Percentiles rank a stretch among this genome's conserved stretches.
Conservation (phyloP, 164 flowering plant genomes). For the Akebia trifoliata region DNA sequence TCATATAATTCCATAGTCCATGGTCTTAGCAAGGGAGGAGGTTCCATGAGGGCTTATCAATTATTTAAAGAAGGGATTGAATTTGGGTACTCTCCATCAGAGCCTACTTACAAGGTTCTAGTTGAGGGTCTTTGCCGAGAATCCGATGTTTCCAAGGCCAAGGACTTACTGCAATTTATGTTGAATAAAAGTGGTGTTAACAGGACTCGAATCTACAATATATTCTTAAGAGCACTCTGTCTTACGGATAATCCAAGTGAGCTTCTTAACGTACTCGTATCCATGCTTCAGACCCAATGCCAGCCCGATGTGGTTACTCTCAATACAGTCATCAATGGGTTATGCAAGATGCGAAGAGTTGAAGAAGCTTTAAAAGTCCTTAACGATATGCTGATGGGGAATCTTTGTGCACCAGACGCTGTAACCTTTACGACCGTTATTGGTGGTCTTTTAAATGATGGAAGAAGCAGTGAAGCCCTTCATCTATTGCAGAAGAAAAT, state of each 20-base stretch:
- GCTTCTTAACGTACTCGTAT: slow-evolving; percentile 66
- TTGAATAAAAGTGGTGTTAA: slow-evolving; percentile 41
- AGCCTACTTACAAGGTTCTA: slow-evolving; percentile 59
- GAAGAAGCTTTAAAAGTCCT: slow-evolving; percentile 70
- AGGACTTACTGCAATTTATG: slow-evolving; percentile 52
- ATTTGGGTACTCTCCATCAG: slow-evolving; percentile 63
- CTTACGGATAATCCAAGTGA: slow-evolving; percentile 58
- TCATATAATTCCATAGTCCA: slow-evolving; percentile 75
- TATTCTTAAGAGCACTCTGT: slow-evolving; percentile 75
- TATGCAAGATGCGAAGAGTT: slow-evolving; percentile 67
- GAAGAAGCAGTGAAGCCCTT: slow-evolving; percentile 54
- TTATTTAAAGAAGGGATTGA: slow-evolving; percentile 64
- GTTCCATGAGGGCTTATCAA: slow-evolving; percentile 85
- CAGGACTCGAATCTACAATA: slow-evolving; percentile 67
- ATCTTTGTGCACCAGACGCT: slow-evolving; percentile 66
- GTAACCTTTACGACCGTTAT: slow-evolving; percentile 78
- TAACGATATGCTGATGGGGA: slow-evolving; percentile 66
- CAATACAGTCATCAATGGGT: slow-evolving; percentile 72
- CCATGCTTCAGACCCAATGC: slow-evolving; percentile 70
- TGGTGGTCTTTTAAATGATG: slow-evolving; percentile 47
- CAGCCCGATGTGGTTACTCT: slow-evolving; percentile 76
- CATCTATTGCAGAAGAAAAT: slow-evolving; percentile 41
- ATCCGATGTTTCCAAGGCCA: slow-evolving; percentile 55
- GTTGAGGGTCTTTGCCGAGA: slow-evolving; percentile 66
- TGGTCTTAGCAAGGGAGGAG: slow-evolving; percentile 70